Percentiles rank a stretch among this genome's conserved stretches.
Conservation (phyloP, 345 rosid genomes). For the Brassica juncea region DNA sequence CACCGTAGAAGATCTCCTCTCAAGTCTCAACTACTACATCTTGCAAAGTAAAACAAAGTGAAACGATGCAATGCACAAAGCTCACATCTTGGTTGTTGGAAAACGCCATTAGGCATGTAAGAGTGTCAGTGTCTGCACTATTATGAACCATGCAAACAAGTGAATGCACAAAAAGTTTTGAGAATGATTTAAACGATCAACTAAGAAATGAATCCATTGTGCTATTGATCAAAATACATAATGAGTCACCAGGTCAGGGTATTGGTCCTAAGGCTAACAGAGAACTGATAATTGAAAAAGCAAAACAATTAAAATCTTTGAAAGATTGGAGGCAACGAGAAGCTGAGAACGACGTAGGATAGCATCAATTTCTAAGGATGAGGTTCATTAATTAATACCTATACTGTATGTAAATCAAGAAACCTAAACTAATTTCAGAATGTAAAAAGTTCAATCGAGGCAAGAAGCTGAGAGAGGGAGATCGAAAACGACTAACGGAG, state of each 20-base stretch:
- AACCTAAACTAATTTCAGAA: constrained; percentile 5
- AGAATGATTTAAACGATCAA: not conserved
- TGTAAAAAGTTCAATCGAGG: not conserved
- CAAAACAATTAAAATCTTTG: too few species aligned
- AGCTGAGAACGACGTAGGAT: too few species aligned
- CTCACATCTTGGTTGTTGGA: not conserved
- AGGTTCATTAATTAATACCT: too few species aligned
- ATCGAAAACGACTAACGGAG: constrained; percentile 39
- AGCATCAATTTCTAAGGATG: too few species aligned
- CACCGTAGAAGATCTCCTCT: not conserved
- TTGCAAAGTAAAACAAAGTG: not conserved
- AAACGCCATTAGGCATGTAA: not conserved
- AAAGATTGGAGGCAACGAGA: too few species aligned
- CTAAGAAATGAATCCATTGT: not conserved
- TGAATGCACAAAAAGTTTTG: not conserved
- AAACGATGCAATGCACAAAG: not conserved
- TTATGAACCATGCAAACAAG: constrained; percentile 8
- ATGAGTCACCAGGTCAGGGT: not conserved
- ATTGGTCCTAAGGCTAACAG: too few species aligned
- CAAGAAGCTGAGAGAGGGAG: not conserved
- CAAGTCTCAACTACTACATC: not conserved
- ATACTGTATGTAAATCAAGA: not conserved
- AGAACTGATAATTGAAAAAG: too few species aligned
- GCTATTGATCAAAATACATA: not conserved
- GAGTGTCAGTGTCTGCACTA: not conserved